Conservation (phyloP, 1,139 yeast species). For the Kluyveromyces marxianus region DNA sequence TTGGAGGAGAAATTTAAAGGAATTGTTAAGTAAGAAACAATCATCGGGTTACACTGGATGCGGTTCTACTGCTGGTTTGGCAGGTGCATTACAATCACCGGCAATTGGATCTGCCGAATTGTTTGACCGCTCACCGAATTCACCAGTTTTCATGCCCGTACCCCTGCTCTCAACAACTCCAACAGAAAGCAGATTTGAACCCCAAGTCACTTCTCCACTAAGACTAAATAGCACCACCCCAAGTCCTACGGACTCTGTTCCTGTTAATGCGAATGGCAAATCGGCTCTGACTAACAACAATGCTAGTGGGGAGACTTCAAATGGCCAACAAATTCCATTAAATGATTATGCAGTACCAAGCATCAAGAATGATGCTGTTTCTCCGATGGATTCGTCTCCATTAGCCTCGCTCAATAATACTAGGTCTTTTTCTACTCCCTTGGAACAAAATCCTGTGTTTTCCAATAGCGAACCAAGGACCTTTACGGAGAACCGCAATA, state of each 20-base stretch:
- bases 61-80: constrained; percentile 58
- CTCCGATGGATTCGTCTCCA: not conserved
- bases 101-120: constrained; percentile 33
- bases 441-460: constrained; percentile 1
- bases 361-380: not conserved
- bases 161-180: constrained; percentile 3
- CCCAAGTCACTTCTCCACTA: constrained; percentile 1
- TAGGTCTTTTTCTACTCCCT: constrained; percentile 2
- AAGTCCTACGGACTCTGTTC: too few relatives aligned
- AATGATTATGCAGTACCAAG: not conserved
- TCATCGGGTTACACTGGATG: constrained; percentile 76
- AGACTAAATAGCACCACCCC: not conserved
- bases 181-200: constrained; percentile 1
- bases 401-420: not conserved
- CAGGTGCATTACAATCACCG: constrained; percentile 49
- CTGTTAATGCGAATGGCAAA: too few relatives aligned
- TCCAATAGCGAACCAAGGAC: not conserved
- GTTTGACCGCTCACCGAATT: constrained; percentile 21
- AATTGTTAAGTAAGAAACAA: constrained; percentile 55
- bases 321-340: not conserved
- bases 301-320: too few relatives aligned
- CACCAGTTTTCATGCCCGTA: constrained; percentile 6
- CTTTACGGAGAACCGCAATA: not conserved
- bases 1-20: constrained; percentile 65
- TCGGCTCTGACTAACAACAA: too few relatives aligned